Base-by-base conservation (phyloP, 371 early-diverging fungal genomes). In the Fennellomyces sp. region DNA sequence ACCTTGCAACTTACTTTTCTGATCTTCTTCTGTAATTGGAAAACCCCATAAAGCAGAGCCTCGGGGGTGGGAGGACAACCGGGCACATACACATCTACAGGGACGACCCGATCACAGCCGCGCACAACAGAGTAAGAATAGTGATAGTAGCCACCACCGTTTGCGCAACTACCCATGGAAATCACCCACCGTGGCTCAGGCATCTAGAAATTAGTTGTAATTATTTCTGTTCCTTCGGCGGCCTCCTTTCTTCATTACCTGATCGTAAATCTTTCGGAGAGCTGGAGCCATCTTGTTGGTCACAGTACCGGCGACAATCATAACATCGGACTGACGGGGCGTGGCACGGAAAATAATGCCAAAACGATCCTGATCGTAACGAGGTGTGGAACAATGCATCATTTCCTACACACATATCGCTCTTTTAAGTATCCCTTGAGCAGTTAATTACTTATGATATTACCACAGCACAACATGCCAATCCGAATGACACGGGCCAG, bases 211-310 rank as follows among this genome's bases (percentile, higher is more conserved):
- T 25, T 39, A 2, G 23, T 23, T n/a, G n/a, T 17, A 30, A 41
- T 15, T 13, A 17, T 35, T 3, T 29, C 26, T 29, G 38, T 17
- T 35, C 45, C 31, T 23, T 13, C 17, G 23, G 29, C 42, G 7
- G 38, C 45, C 15, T 51, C 48, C 58, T 26, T 5, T 19, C 25
- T 48, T 55, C 6, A 19, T 61, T 84, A 88, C 90, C 80, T 93
- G 92, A 72, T 93, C 96, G 59, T 94, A 97, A 58, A 98, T 97
- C 77, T 94, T 95, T 63, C 98, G 88, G 62, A 98, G 82, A 12
- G 96, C 95, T 45, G 98, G 97, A 2, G 98, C 98, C 98, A 98
- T 98, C 82, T 98, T 98, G 87, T 98, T 98, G 54, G 97, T 97
- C 66, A 98, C 80, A 41, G 93, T 93, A 53, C 98, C 98, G 17